Percentiles rank a stretch among this genome's conserved stretches.
Evolutionary conservation across 2,329 filamentous ascomycete species (phyloP).

Genomic region (Penicillium sp.): DNA sequence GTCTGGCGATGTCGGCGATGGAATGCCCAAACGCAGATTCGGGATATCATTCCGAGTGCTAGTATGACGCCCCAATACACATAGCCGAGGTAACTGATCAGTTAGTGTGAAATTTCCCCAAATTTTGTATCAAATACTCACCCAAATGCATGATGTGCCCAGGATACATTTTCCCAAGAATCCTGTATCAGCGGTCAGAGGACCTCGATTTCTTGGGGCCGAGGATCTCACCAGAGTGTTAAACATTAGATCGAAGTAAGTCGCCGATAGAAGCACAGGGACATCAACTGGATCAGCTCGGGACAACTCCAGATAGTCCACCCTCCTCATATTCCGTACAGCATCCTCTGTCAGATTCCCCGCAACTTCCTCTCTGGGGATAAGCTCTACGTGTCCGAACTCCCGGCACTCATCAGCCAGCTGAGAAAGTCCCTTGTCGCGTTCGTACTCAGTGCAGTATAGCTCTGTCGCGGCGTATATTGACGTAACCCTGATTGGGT

Average conservation of each 20-base stretch:
- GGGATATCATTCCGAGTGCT: conserved; percentile 35
- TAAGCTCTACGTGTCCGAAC: conserved; percentile 25
- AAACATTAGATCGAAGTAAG: conserved; percentile 32
- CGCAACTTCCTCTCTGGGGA: conserved; percentile 31
- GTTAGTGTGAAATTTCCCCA: too few relatives aligned
- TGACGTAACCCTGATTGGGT: conserved; percentile 34
- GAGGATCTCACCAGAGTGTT: conserved; percentile 35
- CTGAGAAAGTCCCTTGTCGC: conserved; percentile 23
- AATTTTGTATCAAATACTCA: conserved; percentile 23
- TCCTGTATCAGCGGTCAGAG: conserved; percentile 19
- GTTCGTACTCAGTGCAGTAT: conserved; percentile 32
- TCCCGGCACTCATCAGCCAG: conserved; percentile 25
- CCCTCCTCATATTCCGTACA: conserved; percentile 33
- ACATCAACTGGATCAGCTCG: conserved; percentile 17
- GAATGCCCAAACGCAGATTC: conserved; percentile 26
- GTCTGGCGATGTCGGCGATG: conserved; percentile 7
- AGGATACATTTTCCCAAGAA: conserved; percentile 34
- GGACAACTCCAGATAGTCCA: conserved; percentile 34
- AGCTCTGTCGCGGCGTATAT: conserved; percentile 38
- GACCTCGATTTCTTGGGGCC: not conserved
- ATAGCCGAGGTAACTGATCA: conserved; percentile 30
- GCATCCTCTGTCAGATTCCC: conserved; percentile 36
- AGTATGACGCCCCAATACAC: conserved; percentile 44
- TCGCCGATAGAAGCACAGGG: conserved; percentile 34
- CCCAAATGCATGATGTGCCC: conserved; percentile 42